phyloP scores from a whole-genome alignment of 2,329 filamentous ascomycete species.

The Arthrobotrys pseudoclavata region DNA sequence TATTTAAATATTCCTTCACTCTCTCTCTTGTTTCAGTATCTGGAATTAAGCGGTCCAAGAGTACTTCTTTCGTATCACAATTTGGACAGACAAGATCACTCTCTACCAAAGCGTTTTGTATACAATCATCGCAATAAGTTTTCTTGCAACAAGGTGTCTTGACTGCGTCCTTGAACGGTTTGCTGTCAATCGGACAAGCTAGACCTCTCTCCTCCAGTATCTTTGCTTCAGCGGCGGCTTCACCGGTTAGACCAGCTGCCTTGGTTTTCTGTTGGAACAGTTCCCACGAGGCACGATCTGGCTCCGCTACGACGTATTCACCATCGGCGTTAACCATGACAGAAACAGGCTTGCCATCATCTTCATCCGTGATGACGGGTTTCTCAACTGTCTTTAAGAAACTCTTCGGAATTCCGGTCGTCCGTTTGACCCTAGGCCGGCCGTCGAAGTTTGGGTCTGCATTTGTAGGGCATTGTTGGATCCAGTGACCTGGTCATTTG shows the following conservation, averaged over 20 bases:
- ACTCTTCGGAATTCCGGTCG: slow-evolving; percentile 94
- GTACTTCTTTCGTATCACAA: slow-evolving; percentile 89
- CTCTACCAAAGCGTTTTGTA: slow-evolving; percentile 98
- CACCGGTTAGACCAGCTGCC: slow-evolving; percentile 84
- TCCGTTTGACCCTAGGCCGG: slow-evolving; percentile 91
- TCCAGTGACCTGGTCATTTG: slow-evolving; percentile 81
- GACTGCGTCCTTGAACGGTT: slow-evolving; percentile 97
- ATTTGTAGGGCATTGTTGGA: slow-evolving; percentile 97
- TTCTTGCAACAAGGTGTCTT: slow-evolving; percentile 98
- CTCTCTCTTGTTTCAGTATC: slow-evolving; percentile 84
- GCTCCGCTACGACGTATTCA: slow-evolving; percentile 95
- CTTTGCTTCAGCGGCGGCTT: slow-evolving; percentile 76
- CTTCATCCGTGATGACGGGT: slow-evolving; percentile 80
- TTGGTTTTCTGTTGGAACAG: slow-evolving; percentile 86
- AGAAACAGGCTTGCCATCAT: slow-evolving; percentile 83
- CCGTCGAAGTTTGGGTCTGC: slow-evolving; percentile 97
- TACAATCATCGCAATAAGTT: slow-evolving; percentile 99
- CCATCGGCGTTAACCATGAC: slow-evolving; percentile 98
- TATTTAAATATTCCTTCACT: slow-evolving; percentile 80
- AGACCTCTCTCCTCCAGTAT: slow-evolving; percentile 74
- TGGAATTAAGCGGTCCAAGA: slow-evolving; percentile 89
- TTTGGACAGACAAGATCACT: slow-evolving; percentile 96
- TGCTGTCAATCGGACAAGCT: slow-evolving; percentile 96
- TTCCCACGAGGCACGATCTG: slow-evolving; percentile 96
- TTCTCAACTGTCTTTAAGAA: slow-evolving; percentile 97